Evolutionary conservation across 108 stramenopile genomes (phyloP), one percentile per base, ranked within the genome.

Genomic region (Chaetoceros tenuissimus): DNA sequence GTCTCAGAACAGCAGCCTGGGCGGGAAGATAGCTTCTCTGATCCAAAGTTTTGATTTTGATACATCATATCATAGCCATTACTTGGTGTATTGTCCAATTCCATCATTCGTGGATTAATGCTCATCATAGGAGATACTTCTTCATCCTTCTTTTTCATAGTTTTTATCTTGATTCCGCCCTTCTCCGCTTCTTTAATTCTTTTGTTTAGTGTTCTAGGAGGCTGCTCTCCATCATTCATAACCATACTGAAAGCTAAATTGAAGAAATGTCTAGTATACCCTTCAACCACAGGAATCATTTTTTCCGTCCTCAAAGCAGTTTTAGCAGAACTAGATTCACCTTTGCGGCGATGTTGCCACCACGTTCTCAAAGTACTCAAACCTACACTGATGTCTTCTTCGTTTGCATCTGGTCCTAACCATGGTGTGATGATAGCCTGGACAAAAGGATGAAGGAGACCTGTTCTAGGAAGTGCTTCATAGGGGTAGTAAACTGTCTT

Each of bases 331-430:
- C 87, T 86, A 31, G 76, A 78, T 58, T 92, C 91, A 19, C 91
- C 91, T 78, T 92, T 92, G 44, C 91, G 87, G 46, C 91, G 84
- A 66, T 92, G 91, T 63, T 92, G 91, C 91, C 91, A 92, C 91
- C 91, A 92, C 1, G 91, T 92, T 8, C 91, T 70, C 2, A 92
- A 68, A 1, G 91, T 88, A 23, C 87, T 92, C 17, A 92, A 66
- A 31, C 91, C 91, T 44, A 92, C 58, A 59, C 84, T 84, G 55
- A 88, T 92, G 55, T 86, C 91, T 54, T 92, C 87, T 51, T 85
- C 79, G 57, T 92, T 87, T 34, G 91, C 91, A 61, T 92, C 87
- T 2, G 91, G 83, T 21, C 91, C 91, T 10, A 92, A 68, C 91
- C 91, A 92, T 26, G 91, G 91, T 60, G 77, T 81, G 23, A 92